Evolutionary conservation across 2,329 filamentous ascomycete species (phyloP), one percentile per base, ranked within the genome.

Genomic region (Aspergillus tubingensis): DNA sequence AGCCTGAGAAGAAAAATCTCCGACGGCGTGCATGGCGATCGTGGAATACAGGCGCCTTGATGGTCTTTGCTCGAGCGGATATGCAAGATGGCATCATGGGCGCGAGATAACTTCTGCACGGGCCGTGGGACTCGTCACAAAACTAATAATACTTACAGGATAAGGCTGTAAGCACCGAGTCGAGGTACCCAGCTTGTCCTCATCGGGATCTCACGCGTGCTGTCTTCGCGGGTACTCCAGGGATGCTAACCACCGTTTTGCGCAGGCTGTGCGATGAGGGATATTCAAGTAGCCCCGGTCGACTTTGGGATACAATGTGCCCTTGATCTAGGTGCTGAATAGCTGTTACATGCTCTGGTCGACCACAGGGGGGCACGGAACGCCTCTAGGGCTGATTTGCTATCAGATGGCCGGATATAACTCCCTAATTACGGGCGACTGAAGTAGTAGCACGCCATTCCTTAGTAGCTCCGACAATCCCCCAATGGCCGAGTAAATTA

Each of bases 71-170:
- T 49, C 23, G 44, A 23, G 44, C 44, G 44, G 44, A 49, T 43
- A 54, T 54, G 52, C 52, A 54, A 32, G 52, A 54, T 54, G 52
- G 52, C 52, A 54, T 54, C 52, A 54, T 54, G 52, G 52, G 51
- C 25, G 21, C 25, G 21, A 43, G 41, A 23, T 44, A 21, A 11
- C 41, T 23, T 44, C 41, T 44, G 41, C 41, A 44, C 41, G 41
- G 41, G 41, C 41, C 19, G 41, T 49, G 19, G 44, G 2, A 7
- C 21, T 27, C 10, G 44, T 49, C 23, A 49, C 21, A 49, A n/a
- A 25, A 23, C 23, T 49, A 49, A 49, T 49, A 13, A 44, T 36
- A 36, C 10, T 44, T 15, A 21, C 21, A 19, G 41, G 41, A 44
- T 44, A 44, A 21, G 41, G 41, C 41, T 44, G 41, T 44, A 49